A percentile compares a stretch with the other conserved stretches of the same genome.
Conservation (phyloP, 129 eudicot genomes). For the Flaveria brownii region DNA sequence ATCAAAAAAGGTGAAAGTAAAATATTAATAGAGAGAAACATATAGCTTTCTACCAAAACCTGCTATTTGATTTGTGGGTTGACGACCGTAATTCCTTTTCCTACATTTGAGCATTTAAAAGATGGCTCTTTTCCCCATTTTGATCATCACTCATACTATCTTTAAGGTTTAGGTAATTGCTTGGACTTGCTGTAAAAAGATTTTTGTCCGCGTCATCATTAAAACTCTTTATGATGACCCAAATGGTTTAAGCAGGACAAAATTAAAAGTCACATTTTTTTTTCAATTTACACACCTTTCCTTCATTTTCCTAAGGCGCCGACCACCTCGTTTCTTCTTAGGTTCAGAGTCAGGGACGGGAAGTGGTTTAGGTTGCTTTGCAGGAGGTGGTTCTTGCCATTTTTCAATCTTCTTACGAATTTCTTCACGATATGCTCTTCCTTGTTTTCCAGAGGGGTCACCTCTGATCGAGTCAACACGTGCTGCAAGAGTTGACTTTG, state of each 20-base stretch:
- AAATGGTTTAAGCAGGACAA: background rate
- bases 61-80: background rate
- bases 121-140: background rate
- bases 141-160: background rate
- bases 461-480: constrained; percentile 93
- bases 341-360: constrained; percentile 99
- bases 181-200: background rate
- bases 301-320: constrained; percentile 84
- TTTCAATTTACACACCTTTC: constrained; percentile 53
- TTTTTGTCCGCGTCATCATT: background rate
- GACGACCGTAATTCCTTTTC: background rate
- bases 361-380: constrained; percentile 95
- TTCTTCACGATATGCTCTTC: constrained; percentile 76
- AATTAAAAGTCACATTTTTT: too few species aligned
- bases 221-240: background rate
- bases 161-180: background rate
- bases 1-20: background rate
- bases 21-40: background rate
- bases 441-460: constrained; percentile 80
- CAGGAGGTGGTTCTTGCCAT: constrained; percentile 99
- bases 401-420: constrained; percentile 91
- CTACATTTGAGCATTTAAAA: background rate
- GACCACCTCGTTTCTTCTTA: constrained; percentile 94
- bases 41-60: background rate
- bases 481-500: constrained; percentile 87